Evolutionary conservation across 257 asterid genomes (phyloP), one percentile per base, ranked within the genome.

Genomic region (Haberlea rhodopensis): DNA sequence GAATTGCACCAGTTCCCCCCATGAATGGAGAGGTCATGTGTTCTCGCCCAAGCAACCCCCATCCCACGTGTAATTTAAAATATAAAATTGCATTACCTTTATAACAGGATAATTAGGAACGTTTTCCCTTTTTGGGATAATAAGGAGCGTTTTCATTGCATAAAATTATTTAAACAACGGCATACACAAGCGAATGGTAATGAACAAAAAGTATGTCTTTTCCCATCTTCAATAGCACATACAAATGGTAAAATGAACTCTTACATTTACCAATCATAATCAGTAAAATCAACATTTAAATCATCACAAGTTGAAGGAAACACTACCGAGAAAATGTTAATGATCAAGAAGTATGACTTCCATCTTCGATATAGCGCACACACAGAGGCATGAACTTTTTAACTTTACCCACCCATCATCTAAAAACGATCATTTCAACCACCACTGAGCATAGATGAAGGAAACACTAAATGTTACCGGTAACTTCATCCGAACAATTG

Each of bases 391-490:
- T n/a, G n/a, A n/a, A n/a, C n/a, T n/a, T n/a, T 48, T n/a, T 0
- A 1, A 13, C 65, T 45, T 10, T 29, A 43, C 46, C 25, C 26
- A 29, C 52, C 27, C 27, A 37, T 8, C 13, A 62, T 43, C 23
- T 8, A 37, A 6, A 57, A 26, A 21, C 20, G 19, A 69, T 40
- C 69, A 32, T 45, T 34, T 22, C 57, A 11, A 63, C n/a, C 24
- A 69, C 60, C 8, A 13, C 2, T 20, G 9, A 43, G 63, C 40
- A 11, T 43, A 31, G 68, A 27, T 56, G 64, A 49, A n/a, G 66
- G 62, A 76, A 69, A 63, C 65, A 78, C 81, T 68, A 37, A 85
- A 84, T 78, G 57, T 64, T 65, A 54, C 51, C 77, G 10, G 80
- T 64, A 32, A 64, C 77, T 13, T 68, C 78, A 54, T 70, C 82